A percentile compares a stretch with the other conserved stretches of the same genome.
These are phyloP conservation scores for Pseudomassariella vexata DNA, from an alignment of 2,329 filamentous ascomycete genomes.

Conservation along the genomic window DNA sequence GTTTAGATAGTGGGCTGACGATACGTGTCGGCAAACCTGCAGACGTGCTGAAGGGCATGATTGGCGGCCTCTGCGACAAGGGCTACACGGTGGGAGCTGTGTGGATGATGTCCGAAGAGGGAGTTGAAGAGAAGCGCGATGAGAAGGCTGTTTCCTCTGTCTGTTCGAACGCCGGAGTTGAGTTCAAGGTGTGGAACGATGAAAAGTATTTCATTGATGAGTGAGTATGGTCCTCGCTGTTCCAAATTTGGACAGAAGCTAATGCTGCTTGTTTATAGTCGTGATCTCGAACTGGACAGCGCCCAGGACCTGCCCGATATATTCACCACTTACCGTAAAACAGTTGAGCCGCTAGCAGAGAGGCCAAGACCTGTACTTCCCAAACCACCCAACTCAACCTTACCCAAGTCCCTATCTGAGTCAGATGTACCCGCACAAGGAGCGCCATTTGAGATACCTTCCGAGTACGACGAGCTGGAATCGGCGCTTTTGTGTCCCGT, in stretches of 20 bases:
- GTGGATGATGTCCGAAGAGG: constrained; percentile 70
- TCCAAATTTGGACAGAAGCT: too few species aligned
- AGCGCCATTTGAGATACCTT: constrained; percentile 58
- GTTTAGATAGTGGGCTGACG: constrained; percentile 53
- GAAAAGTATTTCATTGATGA: constrained; percentile 78
- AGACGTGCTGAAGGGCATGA: constrained; percentile 53
- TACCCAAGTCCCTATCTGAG: constrained; percentile 52
- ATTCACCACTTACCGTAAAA: constrained; percentile 70
- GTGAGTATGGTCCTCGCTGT: constrained; percentile 41
- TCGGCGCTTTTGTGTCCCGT: constrained; percentile 54
- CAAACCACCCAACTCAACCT: constrained; percentile 37
- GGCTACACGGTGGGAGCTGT: constrained; percentile 51
- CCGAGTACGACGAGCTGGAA: constrained; percentile 45
- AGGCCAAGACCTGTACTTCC: constrained; percentile 55
- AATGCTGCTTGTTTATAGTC: constrained; percentile 47
- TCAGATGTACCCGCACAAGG: constrained; percentile 50
- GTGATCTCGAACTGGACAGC: constrained; percentile 55
- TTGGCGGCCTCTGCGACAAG: constrained; percentile 39
- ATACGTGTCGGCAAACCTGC: constrained; percentile 57
- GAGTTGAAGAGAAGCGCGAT: constrained; percentile 62
- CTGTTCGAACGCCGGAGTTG: constrained; percentile 45
- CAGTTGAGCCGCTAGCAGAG: constrained; percentile 62
- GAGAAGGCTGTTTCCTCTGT: constrained; percentile 48
- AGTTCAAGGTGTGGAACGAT: constrained; percentile 63
- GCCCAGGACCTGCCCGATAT: constrained; percentile 63